Conservation (phyloP, 352 stramenopile genomes). For the Globisporangium okanoganense region DNA sequence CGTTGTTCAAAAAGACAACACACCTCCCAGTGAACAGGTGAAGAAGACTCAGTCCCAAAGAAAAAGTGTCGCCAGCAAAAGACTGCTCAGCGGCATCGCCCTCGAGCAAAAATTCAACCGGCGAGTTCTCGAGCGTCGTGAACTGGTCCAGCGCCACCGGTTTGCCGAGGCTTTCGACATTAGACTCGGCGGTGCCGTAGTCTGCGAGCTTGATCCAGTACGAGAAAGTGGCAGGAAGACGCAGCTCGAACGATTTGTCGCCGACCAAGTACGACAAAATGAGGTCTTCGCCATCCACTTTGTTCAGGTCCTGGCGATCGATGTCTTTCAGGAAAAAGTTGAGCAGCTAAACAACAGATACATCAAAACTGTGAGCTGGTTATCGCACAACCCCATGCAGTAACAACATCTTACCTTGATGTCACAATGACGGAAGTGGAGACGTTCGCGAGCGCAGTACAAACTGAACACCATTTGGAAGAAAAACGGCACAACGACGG, state of each 20-base stretch:
- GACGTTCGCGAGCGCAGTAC: constrained; percentile 87
- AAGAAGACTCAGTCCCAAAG: constrained; percentile 93
- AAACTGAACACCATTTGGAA: constrained; percentile 98
- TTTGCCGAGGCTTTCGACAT: constrained; percentile 80
- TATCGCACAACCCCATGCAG: too few species aligned
- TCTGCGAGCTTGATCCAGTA: constrained; percentile 97
- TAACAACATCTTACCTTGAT: constrained; percentile 80
- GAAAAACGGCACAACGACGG: constrained; percentile 81
- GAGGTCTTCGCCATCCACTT: constrained; percentile 28
- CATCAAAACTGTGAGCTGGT: not conserved
- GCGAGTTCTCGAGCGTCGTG: constrained; percentile 98
- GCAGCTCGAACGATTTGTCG: constrained; percentile 48
- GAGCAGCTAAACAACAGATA: constrained; percentile 68
- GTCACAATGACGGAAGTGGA: constrained; percentile 97
- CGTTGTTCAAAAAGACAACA: not conserved
- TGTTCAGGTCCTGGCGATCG: constrained; percentile 29
- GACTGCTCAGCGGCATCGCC: constrained; percentile 89
- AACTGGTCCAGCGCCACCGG: constrained; percentile 94
- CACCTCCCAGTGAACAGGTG: constrained; percentile 96
- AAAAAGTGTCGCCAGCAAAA: constrained; percentile 95
- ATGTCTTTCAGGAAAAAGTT: constrained; percentile 97
- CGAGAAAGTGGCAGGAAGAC: constrained; percentile 53
- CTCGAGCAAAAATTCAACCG: constrained; percentile 94
- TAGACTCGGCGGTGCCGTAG: constrained; percentile 95
- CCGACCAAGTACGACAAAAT: constrained; percentile 62